These are phyloP conservation scores for Fragilaria crotonensis DNA, from an alignment of 108 stramenopile species.

Conservation along the genomic window DNA sequence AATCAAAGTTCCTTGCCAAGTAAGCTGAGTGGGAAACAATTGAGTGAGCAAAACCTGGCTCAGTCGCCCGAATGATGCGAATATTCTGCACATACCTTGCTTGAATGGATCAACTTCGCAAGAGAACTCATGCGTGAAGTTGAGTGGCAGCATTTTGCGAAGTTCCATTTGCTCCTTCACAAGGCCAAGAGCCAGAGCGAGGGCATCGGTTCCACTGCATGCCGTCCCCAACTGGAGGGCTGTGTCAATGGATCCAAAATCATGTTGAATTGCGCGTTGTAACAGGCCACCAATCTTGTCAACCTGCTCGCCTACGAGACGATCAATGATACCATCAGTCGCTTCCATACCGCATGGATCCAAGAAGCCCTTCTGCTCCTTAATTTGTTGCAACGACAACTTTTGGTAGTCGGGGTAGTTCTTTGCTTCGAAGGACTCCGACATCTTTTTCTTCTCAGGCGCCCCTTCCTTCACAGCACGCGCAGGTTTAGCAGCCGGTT, in stretches of 20 bases:
- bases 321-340: constrained; percentile 64
- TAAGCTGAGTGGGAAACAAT: too few species aligned
- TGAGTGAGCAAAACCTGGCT: too few species aligned
- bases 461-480: background rate
- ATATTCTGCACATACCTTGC: constrained; percentile 32
- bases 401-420: constrained; percentile 26
- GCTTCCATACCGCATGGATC: constrained; percentile 76
- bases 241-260: constrained; percentile 19
- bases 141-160: constrained; percentile 15
- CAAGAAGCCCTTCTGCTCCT: constrained; percentile 28
- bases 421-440: constrained; percentile 29
- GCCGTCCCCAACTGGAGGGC: constrained; percentile 49
- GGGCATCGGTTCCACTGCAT: constrained; percentile 75
- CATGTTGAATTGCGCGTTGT: constrained; percentile 7
- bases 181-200: constrained; percentile 55
- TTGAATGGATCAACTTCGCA: constrained; percentile 81
- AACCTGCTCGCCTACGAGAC: constrained; percentile 47
- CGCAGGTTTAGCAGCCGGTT: constrained; percentile 4
- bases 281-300: constrained; percentile 54
- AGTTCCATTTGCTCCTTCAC: constrained; percentile 52
- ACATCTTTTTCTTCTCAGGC: constrained; percentile 37
- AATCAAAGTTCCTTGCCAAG: constrained; percentile 60
- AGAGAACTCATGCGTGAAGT: constrained; percentile 54
- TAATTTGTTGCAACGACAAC: constrained; percentile 29
- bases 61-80: too few species aligned